Percentiles rank a stretch among this genome's conserved stretches.
These are phyloP conservation scores for Kalanchoe fedtschenkoi DNA, from an alignment of 164 flowering plant genomes.

Conservation along the genomic window DNA sequence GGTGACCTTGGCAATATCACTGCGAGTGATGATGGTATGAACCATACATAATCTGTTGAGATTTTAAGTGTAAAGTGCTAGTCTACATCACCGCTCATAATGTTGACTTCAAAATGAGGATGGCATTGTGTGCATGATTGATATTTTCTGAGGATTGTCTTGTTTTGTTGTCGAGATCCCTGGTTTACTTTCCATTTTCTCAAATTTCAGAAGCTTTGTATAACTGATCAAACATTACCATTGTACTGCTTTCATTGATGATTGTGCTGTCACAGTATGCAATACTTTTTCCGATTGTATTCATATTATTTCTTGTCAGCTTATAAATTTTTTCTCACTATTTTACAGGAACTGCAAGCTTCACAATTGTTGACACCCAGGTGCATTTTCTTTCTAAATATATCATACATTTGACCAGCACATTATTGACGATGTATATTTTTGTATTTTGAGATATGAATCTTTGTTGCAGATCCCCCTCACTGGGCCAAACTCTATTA, in stretches of 20 bases:
- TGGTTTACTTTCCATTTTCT: too few species aligned
- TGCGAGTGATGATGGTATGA: conserved; percentile 77
- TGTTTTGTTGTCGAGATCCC: too few species aligned
- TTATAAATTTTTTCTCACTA: not conserved
- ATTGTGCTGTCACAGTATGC: too few species aligned
- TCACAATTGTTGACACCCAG: conserved; percentile 65
- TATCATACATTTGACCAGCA: not conserved
- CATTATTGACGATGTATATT: not conserved
- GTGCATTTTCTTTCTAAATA: conserved; percentile 19
- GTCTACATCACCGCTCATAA: too few species aligned
- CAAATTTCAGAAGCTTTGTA: too few species aligned
- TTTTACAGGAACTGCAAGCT: conserved; percentile 51
- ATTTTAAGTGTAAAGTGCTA: not conserved
- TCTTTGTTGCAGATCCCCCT: conserved; percentile 66
- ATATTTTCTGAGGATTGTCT: too few species aligned
- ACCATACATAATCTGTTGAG: not conserved
- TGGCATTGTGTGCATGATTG: too few species aligned
- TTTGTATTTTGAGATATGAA: not conserved
- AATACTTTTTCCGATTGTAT: not conserved
- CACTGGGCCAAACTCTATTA: conserved; percentile 64
- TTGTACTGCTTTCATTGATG: too few species aligned
- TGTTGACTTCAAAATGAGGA: too few species aligned
- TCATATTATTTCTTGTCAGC: not conserved
- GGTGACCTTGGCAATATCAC: conserved; percentile 89
- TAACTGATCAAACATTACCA: too few species aligned